Conservation (phyloP, 2,329 filamentous ascomycete genomes). For the Colletotrichum viniferum region DNA sequence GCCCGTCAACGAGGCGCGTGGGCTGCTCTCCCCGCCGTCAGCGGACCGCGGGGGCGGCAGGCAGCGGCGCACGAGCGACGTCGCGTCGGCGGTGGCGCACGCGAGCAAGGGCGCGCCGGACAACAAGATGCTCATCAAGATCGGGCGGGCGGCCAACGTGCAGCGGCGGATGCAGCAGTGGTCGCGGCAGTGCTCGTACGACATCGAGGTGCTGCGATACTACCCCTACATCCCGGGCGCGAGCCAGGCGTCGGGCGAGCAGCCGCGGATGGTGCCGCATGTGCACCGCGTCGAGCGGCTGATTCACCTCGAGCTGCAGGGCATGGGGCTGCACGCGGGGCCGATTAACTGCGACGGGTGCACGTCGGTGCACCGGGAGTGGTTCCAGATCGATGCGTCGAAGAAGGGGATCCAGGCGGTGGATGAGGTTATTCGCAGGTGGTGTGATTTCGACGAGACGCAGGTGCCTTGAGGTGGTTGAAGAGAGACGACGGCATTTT, state of each 20-base stretch:
- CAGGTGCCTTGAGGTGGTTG: constrained; percentile 5
- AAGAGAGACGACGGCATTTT: neutral
- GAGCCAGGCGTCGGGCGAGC: constrained; percentile 29
- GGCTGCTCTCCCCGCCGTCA: constrained; percentile 59
- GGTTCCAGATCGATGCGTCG: constrained; percentile 87
- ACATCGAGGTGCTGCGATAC: constrained; percentile 85
- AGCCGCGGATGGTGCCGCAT: constrained; percentile 77
- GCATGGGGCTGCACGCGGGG: constrained; percentile 60
- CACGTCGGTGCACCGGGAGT: constrained; percentile 87
- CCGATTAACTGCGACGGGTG: constrained; percentile 72
- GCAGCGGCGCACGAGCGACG: constrained; percentile 57
- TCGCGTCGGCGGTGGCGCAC: constrained; percentile 55
- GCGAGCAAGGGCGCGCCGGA: constrained; percentile 29
- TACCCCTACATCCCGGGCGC: constrained; percentile 77
- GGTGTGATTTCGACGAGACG: constrained; percentile 82
- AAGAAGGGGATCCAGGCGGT: constrained; percentile 71
- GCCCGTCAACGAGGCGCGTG: constrained; percentile 62
- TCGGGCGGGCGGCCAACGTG: constrained; percentile 77
- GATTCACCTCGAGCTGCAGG: constrained; percentile 85
- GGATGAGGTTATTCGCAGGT: constrained; percentile 75
- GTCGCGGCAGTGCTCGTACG: constrained; percentile 90
- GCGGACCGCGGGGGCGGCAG: constrained; percentile 37
- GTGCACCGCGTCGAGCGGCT: constrained; percentile 87
- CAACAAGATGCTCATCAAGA: constrained; percentile 72
- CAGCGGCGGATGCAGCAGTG: constrained; percentile 91